phyloP scores from a whole-genome alignment of 2,329 filamentous ascomycete species.

The Dryadomyces quercus-mongolicae region DNA sequence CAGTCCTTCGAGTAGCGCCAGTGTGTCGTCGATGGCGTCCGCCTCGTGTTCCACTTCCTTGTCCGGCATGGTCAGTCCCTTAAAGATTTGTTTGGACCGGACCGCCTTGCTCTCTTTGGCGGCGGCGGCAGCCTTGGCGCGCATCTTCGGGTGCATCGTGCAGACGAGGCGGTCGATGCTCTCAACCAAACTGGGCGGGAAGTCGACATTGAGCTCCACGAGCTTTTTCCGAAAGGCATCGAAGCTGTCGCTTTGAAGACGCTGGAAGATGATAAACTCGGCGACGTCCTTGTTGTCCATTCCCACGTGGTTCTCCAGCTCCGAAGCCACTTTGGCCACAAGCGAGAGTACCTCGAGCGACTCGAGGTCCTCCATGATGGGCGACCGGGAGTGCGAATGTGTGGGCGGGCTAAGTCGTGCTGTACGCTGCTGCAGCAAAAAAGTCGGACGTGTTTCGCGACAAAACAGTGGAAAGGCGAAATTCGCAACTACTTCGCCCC shows the following conservation, averaged over 20 bases:
- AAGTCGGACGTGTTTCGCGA: neutral
- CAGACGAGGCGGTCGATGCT: slow-evolving; percentile 81
- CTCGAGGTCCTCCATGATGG: slow-evolving; percentile 75
- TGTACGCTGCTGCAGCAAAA: neutral
- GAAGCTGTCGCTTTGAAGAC: slow-evolving; percentile 59
- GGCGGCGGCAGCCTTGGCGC: slow-evolving; percentile 33
- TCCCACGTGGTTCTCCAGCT: slow-evolving; percentile 87
- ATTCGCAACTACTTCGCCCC: neutral
- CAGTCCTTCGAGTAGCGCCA: slow-evolving; percentile 79
- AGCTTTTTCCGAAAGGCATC: slow-evolving; percentile 65
- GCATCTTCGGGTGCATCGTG: slow-evolving; percentile 86
- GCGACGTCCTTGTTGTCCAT: slow-evolving; percentile 89
- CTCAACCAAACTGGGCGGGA: slow-evolving; percentile 78
- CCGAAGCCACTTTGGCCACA: slow-evolving; percentile 86
- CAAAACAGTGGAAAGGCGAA: neutral
- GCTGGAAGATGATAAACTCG: slow-evolving; percentile 90
- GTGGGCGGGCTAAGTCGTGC: neutral
- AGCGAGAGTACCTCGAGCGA: slow-evolving; percentile 88
- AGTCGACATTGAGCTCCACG: slow-evolving; percentile 64
- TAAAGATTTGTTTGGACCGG: slow-evolving; percentile 61
- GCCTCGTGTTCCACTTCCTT: slow-evolving; percentile 33
- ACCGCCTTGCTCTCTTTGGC: slow-evolving; percentile 24
- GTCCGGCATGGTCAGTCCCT: slow-evolving; percentile 78
- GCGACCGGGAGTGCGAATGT: neutral
- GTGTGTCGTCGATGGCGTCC: slow-evolving; percentile 80